Base-by-base conservation (phyloP, 2,329 filamentous ascomycete genomes). In the Colletotrichum falcatum region DNA sequence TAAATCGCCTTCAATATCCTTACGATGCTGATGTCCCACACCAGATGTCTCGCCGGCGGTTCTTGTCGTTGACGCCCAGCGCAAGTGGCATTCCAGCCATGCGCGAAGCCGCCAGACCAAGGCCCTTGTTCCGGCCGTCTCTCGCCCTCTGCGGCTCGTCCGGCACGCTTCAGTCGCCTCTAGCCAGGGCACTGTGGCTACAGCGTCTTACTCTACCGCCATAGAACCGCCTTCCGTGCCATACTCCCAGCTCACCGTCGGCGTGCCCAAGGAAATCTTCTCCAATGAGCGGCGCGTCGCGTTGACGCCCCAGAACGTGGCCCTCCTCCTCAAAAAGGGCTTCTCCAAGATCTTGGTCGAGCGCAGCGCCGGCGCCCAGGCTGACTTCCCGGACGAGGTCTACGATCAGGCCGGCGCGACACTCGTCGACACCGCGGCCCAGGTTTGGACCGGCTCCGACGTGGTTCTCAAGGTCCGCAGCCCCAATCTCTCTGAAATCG, bases 381-480 rank as follows among this genome's bases (percentile, higher is more conserved):
- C 94, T 51, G 91, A 94, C 70, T 94, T 97, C 75, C 88, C 87
- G 2, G 94, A 97, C 73, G 85, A 90, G 48, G 93, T 90, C 42
- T 97, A 97, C 76, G 88, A 91, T 75, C 86, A 90, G 73, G 93
- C 93, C 2, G 94, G 94, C 14, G 94, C 93, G 6, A 94, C 89
- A 18, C 82, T 97, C 4, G 92, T 94, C 53, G 91, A 94, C 73
- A 84, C 86, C 42, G 84, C 89, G 44, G 85, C 87, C 39, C 84
- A 84, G n/a, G 86, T 97, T 73, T 97, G 93, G 91, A 85, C 87
- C 7, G 85, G 90, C 65, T 90, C 92, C 72, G 89, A 97, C 77
- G 93, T 97, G 73, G 83, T 97, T 14, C 86, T 97, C 75, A 97
- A 97, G 80, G 94, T 97, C 65, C 90, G 94, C 51, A 89, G 91